phyloP scores from a whole-genome alignment of 2,329 filamentous ascomycete genomes.

The Apiospora marii region DNA sequence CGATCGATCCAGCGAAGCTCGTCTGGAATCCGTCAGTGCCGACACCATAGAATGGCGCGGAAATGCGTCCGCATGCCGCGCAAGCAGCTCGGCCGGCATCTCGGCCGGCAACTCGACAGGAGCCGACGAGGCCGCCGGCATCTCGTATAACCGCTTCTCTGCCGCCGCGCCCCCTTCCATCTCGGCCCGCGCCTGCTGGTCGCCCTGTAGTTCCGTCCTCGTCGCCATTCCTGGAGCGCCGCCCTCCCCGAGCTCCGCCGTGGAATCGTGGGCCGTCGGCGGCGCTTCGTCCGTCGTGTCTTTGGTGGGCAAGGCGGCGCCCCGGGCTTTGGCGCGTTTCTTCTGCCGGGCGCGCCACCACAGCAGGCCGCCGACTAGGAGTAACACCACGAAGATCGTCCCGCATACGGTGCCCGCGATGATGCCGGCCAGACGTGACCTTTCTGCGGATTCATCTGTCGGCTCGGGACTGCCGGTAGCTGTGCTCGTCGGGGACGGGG shows the following conservation, averaged over 20 bases:
- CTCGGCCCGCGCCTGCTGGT: neutral
- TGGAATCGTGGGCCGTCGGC: neutral
- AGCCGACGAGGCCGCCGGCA: neutral
- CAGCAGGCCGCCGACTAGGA: neutral
- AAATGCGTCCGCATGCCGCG: neutral
- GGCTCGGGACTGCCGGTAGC: neutral
- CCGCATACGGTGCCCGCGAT: neutral
- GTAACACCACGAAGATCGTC: neutral
- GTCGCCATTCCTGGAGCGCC: neutral
- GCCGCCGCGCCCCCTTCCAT: neutral
- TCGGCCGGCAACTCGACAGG: slow-evolving; percentile 1
- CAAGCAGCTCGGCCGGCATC: neutral
- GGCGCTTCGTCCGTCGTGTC: neutral
- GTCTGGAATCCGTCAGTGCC: neutral
- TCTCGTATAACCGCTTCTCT: neutral
- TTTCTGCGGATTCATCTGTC: neutral
- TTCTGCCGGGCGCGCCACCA: neutral
- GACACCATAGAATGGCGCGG: neutral
- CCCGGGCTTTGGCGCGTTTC: neutral
- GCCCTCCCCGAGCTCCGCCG: neutral
- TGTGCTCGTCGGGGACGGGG: slow-evolving; percentile 2
- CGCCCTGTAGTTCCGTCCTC: neutral
- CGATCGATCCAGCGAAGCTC: neutral
- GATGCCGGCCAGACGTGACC: neutral
- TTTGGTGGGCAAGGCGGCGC: neutral